Percentiles rank a stretch among this genome's conserved stretches.
Evolutionary conservation across 306 rosid species (phyloP).

Genomic region (Cicer chorassanicum): DNA sequence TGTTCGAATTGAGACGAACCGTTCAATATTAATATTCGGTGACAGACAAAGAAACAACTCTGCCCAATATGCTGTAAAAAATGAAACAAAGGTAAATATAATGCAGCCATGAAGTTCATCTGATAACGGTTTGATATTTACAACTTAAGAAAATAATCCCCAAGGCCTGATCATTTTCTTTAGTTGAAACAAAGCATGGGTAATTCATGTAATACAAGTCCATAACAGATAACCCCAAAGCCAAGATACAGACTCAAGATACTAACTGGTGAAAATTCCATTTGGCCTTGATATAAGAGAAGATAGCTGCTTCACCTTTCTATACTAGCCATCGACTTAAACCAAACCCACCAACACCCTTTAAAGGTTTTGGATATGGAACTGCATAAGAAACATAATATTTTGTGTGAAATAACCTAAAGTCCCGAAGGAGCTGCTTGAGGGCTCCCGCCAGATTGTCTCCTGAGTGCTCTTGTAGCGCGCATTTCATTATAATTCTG

Average conservation of each 20-base stretch:
- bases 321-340: slow-evolving; percentile 24
- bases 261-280: slow-evolving; percentile 9
- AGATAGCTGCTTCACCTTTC: slow-evolving; percentile 32
- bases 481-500: slow-evolving; percentile 82
- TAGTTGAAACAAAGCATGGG: slow-evolving; percentile 36
- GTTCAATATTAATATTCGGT: background rate
- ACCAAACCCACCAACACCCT: slow-evolving; percentile 41
- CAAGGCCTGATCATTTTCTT: slow-evolving; percentile 24
- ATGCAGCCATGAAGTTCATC: slow-evolving; percentile 15
- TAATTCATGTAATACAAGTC: slow-evolving; percentile 24
- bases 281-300: slow-evolving; percentile 28
- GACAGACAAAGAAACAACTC: background rate
- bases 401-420: slow-evolving; percentile 53
- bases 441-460: slow-evolving; percentile 62
- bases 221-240: slow-evolving; percentile 28
- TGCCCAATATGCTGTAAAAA: background rate
- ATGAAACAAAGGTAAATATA: background rate
- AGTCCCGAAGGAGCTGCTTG: slow-evolving; percentile 80
- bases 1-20: background rate
- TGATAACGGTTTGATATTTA: slow-evolving; percentile 44
- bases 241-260: slow-evolving; percentile 22
- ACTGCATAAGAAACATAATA: slow-evolving; percentile 35
- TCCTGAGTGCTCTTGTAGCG: slow-evolving; percentile 72
- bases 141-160: slow-evolving; percentile 31
- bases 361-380: slow-evolving; percentile 37